A percentile compares a stretch with the other conserved stretches of the same genome.
These are phyloP conservation scores for Mucor saturninus DNA, from an alignment of 371 early-diverging fungal species.

Conservation along the genomic window DNA sequence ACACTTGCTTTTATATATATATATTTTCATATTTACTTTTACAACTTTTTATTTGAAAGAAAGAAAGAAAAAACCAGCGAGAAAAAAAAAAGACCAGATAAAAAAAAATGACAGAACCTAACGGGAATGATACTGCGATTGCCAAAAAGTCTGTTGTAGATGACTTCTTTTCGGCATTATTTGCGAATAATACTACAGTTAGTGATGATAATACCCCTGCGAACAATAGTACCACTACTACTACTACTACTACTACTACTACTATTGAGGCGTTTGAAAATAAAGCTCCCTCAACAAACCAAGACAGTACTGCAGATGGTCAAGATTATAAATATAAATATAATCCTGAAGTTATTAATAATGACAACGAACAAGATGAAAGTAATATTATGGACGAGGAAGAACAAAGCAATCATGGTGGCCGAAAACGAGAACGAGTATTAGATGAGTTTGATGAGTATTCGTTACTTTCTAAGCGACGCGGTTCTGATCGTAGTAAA, in stretches of 20 bases:
- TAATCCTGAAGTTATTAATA: constrained; percentile 2
- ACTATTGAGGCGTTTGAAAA: not conserved
- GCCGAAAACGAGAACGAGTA: constrained; percentile 22
- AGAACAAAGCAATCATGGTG: not conserved
- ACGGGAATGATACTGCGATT: constrained; percentile 6
- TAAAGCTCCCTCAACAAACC: not conserved
- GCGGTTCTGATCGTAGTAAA: constrained; percentile 1
- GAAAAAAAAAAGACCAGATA: not conserved
- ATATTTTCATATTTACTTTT: not conserved
- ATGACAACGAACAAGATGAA: not conserved
- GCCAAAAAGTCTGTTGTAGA: constrained; percentile 43
- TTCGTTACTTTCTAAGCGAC: constrained; percentile 46
- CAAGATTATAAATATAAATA: constrained; percentile 3
- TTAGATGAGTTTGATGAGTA: constrained; percentile 59
- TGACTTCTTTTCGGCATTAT: constrained; percentile 55
- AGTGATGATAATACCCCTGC: constrained; percentile 3
- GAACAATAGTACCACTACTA: constrained; percentile 61
- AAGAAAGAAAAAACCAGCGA: not conserved
- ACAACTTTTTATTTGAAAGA: not conserved
- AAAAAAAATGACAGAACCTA: constrained; percentile 16
- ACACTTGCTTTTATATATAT: not conserved
- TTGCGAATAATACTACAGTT: constrained; percentile 34
- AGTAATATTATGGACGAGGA: not conserved
- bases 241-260: too few species aligned
- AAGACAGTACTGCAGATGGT: constrained; percentile 1